Base-by-base conservation (phyloP, 169 alveolate genomes). In the Plasmodium vivax region DNA sequence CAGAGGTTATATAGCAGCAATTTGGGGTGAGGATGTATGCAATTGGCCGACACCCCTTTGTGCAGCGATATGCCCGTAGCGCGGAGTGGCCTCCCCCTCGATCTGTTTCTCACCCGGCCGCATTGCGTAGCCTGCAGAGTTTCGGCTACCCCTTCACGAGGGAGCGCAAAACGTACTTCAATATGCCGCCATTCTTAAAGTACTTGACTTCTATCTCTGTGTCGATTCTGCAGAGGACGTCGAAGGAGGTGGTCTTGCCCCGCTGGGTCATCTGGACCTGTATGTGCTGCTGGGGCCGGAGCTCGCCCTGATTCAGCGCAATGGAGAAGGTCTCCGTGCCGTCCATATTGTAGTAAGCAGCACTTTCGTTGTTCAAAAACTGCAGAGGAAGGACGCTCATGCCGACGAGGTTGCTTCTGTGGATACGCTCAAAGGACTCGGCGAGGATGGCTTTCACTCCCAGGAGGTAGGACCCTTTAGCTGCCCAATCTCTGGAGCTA, bases 401-500 rank as follows among this genome's bases (percentile, higher is more conserved):
- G 19, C 99, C 99, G 38, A 98, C 98, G 43, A 99, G 94, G 93
- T 99, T 99, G 73, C 98, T 96, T 94, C 99, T 97, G 97, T 99
- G 99, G 90, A 99, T 99, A 94, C 99, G 98, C 93, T 99, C 99
- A 95, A 94, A 99, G 80, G 98, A 95, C 96, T 98, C 98, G 6
- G 99, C 99, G 62, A 99, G 93, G 58, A 99, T 99, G 47, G 99
- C 99, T 91, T 97, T 97, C 36, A 98, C 98, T 32, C 99, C 99
- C 90, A 97, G 96, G 47, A 98, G 97, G 80, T 96, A 96, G 10
- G 99, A 98, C 30, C 99, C 99, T 97, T 99, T 98, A 34, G 99
- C 99, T 27, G 99, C 99, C 99, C 99, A 99, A 96, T 99, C 99
- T 82, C 99, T 97, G 34, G 99, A 97, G 90, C 98, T 96, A 38